Percentiles rank a stretch among this genome's conserved stretches.
Conservation (phyloP, 2,329 filamentous ascomycete genomes). For the Helotiales sp. region DNA sequence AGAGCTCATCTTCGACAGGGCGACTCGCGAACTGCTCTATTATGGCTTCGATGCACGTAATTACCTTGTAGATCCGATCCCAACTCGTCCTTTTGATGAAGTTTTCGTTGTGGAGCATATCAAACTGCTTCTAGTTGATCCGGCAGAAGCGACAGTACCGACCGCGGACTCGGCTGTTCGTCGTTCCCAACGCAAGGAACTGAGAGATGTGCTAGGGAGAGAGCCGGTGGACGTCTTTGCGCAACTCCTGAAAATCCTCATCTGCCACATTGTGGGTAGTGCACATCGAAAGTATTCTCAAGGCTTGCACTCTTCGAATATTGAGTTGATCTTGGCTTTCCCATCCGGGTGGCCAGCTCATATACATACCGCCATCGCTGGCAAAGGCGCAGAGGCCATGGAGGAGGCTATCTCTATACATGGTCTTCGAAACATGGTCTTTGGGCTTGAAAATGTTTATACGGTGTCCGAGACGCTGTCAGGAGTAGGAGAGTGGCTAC, state of each 20-base stretch:
- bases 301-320: not conserved
- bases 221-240: not conserved
- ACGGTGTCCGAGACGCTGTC: constrained; percentile 18
- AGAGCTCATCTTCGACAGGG: not conserved
- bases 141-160: not conserved
- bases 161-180: not conserved
- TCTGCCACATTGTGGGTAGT: not conserved
- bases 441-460: constrained; percentile 20
- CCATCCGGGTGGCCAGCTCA: constrained; percentile 18
- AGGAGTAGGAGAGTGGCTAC: constrained; percentile 18
- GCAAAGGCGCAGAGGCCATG: constrained; percentile 9
- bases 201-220: not conserved
- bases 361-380: constrained; percentile 13
- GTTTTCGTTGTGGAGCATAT: not conserved
- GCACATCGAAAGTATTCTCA: not conserved
- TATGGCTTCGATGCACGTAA: not conserved
- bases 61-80: not conserved
- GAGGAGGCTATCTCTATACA: constrained; percentile 7
- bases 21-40: not conserved
- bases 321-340: constrained; percentile 20
- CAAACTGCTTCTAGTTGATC: not conserved
- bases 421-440: constrained; percentile 3
- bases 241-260: not conserved
- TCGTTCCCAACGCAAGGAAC: not conserved
- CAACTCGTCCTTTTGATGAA: not conserved